Conservation (phyloP, 1,284 basidiomycete species). For the Ceratobasidium papillatum region DNA sequence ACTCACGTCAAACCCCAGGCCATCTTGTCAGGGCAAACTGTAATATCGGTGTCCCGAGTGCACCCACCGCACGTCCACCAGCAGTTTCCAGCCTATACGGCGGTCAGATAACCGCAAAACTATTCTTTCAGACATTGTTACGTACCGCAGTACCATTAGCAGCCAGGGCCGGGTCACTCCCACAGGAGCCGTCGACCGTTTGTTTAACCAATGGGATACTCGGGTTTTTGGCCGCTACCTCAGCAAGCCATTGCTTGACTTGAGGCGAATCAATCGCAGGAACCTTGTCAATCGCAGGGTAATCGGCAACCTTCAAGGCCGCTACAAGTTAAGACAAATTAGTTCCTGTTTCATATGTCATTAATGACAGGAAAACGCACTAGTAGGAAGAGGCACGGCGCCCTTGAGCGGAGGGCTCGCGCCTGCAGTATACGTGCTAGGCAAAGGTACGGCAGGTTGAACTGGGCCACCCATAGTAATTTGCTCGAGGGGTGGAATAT, state of each 20-base stretch:
- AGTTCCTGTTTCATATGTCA: neutral
- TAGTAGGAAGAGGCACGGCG: constrained; percentile 48
- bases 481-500: constrained; percentile 43
- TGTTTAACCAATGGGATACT: constrained; percentile 56
- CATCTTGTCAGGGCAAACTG: constrained; percentile 77
- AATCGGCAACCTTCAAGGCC: constrained; percentile 40
- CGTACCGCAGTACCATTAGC: constrained; percentile 37
- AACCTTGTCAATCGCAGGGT: constrained; percentile 52
- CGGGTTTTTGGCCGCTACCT: constrained; percentile 46
- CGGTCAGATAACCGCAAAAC: neutral
- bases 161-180: constrained; percentile 42
- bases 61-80: constrained; percentile 82
- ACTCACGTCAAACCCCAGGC: constrained; percentile 79
- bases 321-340: constrained; percentile 10
- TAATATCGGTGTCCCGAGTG: constrained; percentile 75
- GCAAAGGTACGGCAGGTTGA: constrained; percentile 39
- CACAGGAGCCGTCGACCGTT: constrained; percentile 49
- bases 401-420: constrained; percentile 49
- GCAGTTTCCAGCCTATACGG: constrained; percentile 44
- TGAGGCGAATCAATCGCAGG: constrained; percentile 57
- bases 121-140: neutral
- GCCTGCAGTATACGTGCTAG: constrained; percentile 50
- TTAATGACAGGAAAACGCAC: constrained; percentile 39
- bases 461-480: constrained; percentile 44
- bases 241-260: constrained; percentile 56